Conservation (phyloP, 768 basidiomycete species). For the Serendipita sp. region DNA sequence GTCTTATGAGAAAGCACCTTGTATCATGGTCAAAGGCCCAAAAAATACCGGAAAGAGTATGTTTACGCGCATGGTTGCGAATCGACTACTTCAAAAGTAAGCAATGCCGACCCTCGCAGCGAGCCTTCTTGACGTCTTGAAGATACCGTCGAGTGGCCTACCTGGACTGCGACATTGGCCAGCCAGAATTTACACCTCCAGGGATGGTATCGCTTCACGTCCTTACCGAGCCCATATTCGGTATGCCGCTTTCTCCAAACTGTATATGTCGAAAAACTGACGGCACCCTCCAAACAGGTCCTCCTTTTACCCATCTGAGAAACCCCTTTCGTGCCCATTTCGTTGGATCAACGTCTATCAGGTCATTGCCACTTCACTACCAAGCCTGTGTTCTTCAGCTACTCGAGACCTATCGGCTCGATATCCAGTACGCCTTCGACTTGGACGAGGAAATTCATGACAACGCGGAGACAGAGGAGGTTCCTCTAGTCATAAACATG, state of each 20-base stretch:
- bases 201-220: constrained; percentile 74
- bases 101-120: too few species aligned
- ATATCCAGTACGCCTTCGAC: constrained; percentile 39
- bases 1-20: too few species aligned
- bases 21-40: constrained; percentile 55
- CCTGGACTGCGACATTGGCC: constrained; percentile 85
- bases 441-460: constrained; percentile 15
- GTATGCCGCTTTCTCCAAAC: constrained; percentile 25
- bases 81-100: constrained; percentile 46
- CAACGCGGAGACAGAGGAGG: constrained; percentile 14
- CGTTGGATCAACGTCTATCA: constrained; percentile 64
- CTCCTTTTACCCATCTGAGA: constrained; percentile 66
- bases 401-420: constrained; percentile 49
- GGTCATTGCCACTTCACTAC: constrained; percentile 62
- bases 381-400: constrained; percentile 50
- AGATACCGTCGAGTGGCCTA: constrained; percentile 76
- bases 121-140: background rate
- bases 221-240: constrained; percentile 51
- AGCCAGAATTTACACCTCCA: constrained; percentile 82
- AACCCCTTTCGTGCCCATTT: constrained; percentile 64
- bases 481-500: constrained; percentile 85
- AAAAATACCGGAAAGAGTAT: constrained; percentile 87
- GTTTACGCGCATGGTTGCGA: constrained; percentile 58
- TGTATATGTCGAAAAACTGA: too few species aligned
- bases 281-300: too few species aligned